Percentiles rank a stretch among this genome's conserved stretches.
These are phyloP conservation scores for Citrus sp. DNA, from an alignment of 345 rosid species.

Conservation along the genomic window DNA sequence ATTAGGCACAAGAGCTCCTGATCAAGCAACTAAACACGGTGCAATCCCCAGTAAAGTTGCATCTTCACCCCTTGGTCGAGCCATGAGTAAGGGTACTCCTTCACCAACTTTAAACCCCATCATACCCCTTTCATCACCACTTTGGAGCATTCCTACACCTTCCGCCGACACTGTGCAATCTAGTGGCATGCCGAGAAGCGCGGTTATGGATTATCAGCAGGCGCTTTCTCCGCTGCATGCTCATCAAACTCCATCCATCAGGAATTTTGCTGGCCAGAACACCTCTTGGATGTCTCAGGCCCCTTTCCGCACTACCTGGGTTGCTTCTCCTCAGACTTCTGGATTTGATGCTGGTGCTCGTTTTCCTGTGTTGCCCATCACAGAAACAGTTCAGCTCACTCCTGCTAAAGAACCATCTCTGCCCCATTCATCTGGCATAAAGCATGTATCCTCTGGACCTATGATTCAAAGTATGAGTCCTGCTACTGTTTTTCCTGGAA, in stretches of 20 bases:
- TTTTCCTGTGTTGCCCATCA: slow-evolving; percentile 45
- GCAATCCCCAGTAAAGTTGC: slow-evolving; percentile 41
- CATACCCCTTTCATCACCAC: slow-evolving; percentile 76
- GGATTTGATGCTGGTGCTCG: slow-evolving; percentile 55
- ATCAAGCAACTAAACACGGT: slow-evolving; percentile 49
- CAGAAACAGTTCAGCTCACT: slow-evolving; percentile 59
- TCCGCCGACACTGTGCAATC: slow-evolving; percentile 54
- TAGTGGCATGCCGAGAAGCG: slow-evolving; percentile 57
- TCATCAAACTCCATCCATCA: slow-evolving; percentile 56
- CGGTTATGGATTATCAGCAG: slow-evolving; percentile 56
- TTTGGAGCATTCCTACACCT: slow-evolving; percentile 70
- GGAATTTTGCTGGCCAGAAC: slow-evolving; percentile 61
- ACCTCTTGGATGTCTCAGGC: slow-evolving; percentile 75
- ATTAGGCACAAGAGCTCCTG: slow-evolving; percentile 41
- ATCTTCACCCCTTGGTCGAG: slow-evolving; percentile 47
- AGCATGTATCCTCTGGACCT: slow-evolving; percentile 37
- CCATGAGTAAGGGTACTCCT: slow-evolving; percentile 53
- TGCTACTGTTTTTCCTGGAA: slow-evolving; percentile 39
- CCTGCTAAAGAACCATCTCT: slow-evolving; percentile 58
- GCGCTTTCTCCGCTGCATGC: slow-evolving; percentile 61
- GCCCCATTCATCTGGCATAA: slow-evolving; percentile 43
- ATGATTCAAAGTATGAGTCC: slow-evolving; percentile 36
- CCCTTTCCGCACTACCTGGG: slow-evolving; percentile 67
- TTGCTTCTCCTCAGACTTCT: slow-evolving; percentile 61
- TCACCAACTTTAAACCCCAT: slow-evolving; percentile 46